phyloP scores from a whole-genome alignment of 805 yeast species.

The Metschnikowia gelsemii region DNA sequence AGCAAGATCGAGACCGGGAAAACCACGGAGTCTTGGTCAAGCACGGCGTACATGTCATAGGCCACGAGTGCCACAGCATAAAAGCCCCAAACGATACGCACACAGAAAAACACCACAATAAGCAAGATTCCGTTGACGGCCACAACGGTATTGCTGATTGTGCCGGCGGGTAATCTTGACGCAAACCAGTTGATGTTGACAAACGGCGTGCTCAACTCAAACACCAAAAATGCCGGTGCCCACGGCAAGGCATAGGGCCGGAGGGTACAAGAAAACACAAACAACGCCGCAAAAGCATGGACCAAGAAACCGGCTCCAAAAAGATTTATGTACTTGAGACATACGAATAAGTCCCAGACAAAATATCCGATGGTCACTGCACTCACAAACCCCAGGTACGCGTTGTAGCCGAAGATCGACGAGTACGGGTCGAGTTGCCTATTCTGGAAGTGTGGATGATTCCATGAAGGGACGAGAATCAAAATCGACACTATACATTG shows the following conservation, averaged over 20 bases:
- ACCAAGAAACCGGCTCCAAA: slow-evolving; percentile 81
- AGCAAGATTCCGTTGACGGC: slow-evolving; percentile 71
- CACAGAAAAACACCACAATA: slow-evolving; percentile 67
- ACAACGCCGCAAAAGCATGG: slow-evolving; percentile 81
- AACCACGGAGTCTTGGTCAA: slow-evolving; percentile 45
- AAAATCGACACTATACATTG: slow-evolving; percentile 70
- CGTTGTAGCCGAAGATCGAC: slow-evolving; percentile 62
- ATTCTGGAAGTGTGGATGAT: slow-evolving; percentile 47
- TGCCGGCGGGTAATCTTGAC: slow-evolving; percentile 67
- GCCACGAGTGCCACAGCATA: slow-evolving; percentile 59
- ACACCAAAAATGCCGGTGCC: slow-evolving; percentile 78
- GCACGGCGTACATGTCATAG: slow-evolving; percentile 45
- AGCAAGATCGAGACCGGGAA: slow-evolving; percentile 51
- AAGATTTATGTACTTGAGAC: slow-evolving; percentile 57
- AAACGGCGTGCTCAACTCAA: slow-evolving; percentile 91
- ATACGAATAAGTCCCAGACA: slow-evolving; percentile 81
- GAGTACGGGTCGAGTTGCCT: slow-evolving; percentile 40
- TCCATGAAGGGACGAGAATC: slow-evolving; percentile 62
- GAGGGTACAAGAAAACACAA: slow-evolving; percentile 64
- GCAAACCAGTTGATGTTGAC: slow-evolving; percentile 94
- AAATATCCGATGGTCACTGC: slow-evolving; percentile 83
- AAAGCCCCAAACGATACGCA: slow-evolving; percentile 86
- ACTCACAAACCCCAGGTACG: slow-evolving; percentile 72
- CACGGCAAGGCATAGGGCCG: slow-evolving; percentile 77
- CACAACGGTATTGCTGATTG: slow-evolving; percentile 53